Conservation (phyloP, 2,329 filamentous ascomycete genomes). For the Arthrobotrys iridis region DNA sequence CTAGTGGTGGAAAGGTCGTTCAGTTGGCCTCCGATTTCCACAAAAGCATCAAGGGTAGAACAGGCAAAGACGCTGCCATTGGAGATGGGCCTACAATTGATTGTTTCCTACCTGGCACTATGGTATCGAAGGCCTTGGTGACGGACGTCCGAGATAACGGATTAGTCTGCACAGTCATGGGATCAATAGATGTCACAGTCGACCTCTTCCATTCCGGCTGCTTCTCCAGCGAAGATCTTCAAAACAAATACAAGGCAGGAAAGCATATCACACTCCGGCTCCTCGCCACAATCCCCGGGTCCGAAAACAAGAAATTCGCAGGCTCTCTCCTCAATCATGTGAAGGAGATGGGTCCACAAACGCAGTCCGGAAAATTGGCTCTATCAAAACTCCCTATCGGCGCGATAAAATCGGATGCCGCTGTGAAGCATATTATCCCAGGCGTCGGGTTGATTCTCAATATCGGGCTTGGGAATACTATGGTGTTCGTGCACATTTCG, state of each 20-base stretch:
- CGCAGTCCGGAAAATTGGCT: constrained; percentile 63
- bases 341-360: constrained; percentile 68
- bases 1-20: constrained; percentile 80
- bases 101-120: constrained; percentile 89
- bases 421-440: constrained; percentile 80
- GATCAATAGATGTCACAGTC: constrained; percentile 87
- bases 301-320: constrained; percentile 83
- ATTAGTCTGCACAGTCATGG: constrained; percentile 90
- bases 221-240: constrained; percentile 74
- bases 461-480: constrained; percentile 72
- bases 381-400: constrained; percentile 72
- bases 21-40: constrained; percentile 84
- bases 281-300: constrained; percentile 83
- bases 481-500: constrained; percentile 95
- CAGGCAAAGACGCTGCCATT: constrained; percentile 56
- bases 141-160: constrained; percentile 76
- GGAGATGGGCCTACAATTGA: constrained; percentile 84
- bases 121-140: constrained; percentile 79
- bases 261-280: constrained; percentile 86
- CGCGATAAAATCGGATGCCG: constrained; percentile 78
- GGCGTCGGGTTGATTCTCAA: constrained; percentile 84
- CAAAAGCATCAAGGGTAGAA: constrained; percentile 64
- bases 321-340: constrained; percentile 90
- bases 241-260: constrained; percentile 81
- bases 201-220: constrained; percentile 90